Evolutionary conservation across 768 basidiomycete species (phyloP).

Genomic region (Cyclocybe aegerita): DNA sequence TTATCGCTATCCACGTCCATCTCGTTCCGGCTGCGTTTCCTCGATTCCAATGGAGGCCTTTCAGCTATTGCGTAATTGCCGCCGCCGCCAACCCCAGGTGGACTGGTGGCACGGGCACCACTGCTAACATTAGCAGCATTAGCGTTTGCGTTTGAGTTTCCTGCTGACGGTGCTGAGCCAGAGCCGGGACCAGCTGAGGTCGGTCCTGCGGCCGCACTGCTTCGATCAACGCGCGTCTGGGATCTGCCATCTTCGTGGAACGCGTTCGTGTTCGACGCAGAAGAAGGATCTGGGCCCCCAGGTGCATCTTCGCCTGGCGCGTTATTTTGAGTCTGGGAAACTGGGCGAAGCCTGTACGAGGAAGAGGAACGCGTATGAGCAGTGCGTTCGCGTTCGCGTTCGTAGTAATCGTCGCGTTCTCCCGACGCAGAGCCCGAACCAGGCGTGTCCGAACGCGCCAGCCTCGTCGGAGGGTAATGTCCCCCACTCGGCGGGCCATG

Average conservation of each 20-base stretch:
- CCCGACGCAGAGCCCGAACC: slow-evolving; percentile 52
- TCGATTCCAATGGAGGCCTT: slow-evolving; percentile 43
- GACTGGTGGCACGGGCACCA: neutral
- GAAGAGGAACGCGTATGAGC: slow-evolving; percentile 19
- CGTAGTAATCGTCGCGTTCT: slow-evolving; percentile 35
- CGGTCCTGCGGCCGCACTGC: slow-evolving; percentile 18
- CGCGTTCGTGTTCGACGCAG: too few relatives aligned
- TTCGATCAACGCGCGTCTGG: slow-evolving; percentile 35
- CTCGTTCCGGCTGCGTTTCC: slow-evolving; percentile 61
- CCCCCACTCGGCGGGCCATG: slow-evolving; percentile 27
- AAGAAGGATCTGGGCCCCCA: slow-evolving; percentile 22
- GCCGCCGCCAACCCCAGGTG: slow-evolving; percentile 27
- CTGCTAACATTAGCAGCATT: too few relatives aligned
- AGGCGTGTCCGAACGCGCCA: slow-evolving; percentile 59
- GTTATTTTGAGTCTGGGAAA: slow-evolving; percentile 25
- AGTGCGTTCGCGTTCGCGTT: slow-evolving; percentile 37
- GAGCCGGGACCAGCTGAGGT: slow-evolving; percentile 11
- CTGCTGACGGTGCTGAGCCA: too few relatives aligned
- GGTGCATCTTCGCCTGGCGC: slow-evolving; percentile 44
- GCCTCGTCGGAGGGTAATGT: slow-evolving; percentile 21
- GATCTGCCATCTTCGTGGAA: slow-evolving; percentile 53
- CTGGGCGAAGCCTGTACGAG: slow-evolving; percentile 53
- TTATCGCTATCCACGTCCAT: slow-evolving; percentile 63
- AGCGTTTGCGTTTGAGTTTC: too few relatives aligned
- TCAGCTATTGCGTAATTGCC: slow-evolving; percentile 33